Percentiles rank a stretch among this genome's conserved stretches.
Conservation (phyloP, 2,329 filamentous ascomycete species). For the Colletotrichum sp. region DNA sequence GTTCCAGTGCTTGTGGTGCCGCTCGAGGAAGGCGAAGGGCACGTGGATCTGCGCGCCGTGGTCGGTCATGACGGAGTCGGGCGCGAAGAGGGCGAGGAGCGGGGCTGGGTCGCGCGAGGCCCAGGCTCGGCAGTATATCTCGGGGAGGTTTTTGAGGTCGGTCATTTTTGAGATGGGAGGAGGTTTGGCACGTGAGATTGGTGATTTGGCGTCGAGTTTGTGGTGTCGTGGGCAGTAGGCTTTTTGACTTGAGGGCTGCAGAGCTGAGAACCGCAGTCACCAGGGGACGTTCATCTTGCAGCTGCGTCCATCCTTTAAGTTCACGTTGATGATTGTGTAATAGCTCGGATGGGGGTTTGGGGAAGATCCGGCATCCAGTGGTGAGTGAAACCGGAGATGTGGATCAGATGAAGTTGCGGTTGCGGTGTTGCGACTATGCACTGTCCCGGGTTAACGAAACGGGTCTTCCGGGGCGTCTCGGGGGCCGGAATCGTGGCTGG, state of each 20-base stretch:
- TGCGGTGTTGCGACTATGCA: not conserved
- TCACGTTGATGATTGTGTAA: not conserved
- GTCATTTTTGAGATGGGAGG: not conserved
- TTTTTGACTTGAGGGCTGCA: not conserved
- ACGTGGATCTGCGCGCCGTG: constrained; percentile 11
- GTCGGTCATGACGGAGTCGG: constrained; percentile 10
- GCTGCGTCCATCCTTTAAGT: not conserved
- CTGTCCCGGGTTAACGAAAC: not conserved
- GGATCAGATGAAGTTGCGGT: not conserved
- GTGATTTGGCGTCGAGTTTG: not conserved
- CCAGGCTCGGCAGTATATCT: constrained; percentile 3
- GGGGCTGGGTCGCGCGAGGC: not conserved
- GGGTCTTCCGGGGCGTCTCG: not conserved
- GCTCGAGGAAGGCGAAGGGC: constrained; percentile 1
- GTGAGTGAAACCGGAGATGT: constrained; percentile 1
- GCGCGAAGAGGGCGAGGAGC: not conserved
- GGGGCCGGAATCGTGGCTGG: not conserved
- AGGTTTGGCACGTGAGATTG: not conserved
- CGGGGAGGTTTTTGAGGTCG: not conserved
- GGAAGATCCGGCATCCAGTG: not conserved
- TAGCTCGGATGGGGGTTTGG: not conserved
- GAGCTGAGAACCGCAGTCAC: too few species aligned
- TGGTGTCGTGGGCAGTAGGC: not conserved
- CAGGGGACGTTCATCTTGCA: not conserved
- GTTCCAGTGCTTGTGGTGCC: constrained; percentile 17